Percentiles rank a stretch among this genome's conserved stretches.
Conservation (phyloP, 176 grass and related monocot genomes). For the Tuctoria greenei region DNA sequence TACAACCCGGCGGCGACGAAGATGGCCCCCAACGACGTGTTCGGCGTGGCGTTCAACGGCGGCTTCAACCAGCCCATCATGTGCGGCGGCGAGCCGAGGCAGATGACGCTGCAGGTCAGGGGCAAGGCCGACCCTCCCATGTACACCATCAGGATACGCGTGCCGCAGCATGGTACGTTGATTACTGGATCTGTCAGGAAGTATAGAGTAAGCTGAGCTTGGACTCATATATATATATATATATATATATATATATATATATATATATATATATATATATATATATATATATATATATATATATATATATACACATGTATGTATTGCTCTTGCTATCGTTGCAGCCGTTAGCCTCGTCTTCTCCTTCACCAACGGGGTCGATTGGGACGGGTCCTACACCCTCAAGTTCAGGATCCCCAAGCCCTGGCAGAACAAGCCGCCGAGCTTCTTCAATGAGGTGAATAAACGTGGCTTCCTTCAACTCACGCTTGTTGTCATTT, state of each 20-base stretch:
- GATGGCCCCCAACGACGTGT: slow-evolving; percentile 56
- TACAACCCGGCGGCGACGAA: slow-evolving; percentile 72
- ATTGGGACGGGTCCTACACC: slow-evolving; percentile 89
- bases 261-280: no score
- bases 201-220: not conserved
- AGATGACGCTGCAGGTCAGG: slow-evolving; percentile 76
- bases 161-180: slow-evolving; percentile 67
- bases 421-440: slow-evolving; percentile 62
- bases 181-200: no score
- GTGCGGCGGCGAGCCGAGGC: slow-evolving; percentile 86
- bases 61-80: slow-evolving; percentile 99
- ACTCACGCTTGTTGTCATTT: not conserved
- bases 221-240: not conserved
- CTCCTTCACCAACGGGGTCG: slow-evolving; percentile 86
- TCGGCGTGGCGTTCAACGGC: slow-evolving; percentile 89
- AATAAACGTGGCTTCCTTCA: not conserved
- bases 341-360: slow-evolving; percentile 78
- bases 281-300: no score
- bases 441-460: slow-evolving; percentile 90
- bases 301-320: no score
- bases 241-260: no score
- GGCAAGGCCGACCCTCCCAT: slow-evolving; percentile 75
- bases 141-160: slow-evolving; percentile 77
- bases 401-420: slow-evolving; percentile 74
- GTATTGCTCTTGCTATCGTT: not conserved